Conservation (phyloP, 2,329 filamentous ascomycete genomes). For the Calonectria multiphialidica region DNA sequence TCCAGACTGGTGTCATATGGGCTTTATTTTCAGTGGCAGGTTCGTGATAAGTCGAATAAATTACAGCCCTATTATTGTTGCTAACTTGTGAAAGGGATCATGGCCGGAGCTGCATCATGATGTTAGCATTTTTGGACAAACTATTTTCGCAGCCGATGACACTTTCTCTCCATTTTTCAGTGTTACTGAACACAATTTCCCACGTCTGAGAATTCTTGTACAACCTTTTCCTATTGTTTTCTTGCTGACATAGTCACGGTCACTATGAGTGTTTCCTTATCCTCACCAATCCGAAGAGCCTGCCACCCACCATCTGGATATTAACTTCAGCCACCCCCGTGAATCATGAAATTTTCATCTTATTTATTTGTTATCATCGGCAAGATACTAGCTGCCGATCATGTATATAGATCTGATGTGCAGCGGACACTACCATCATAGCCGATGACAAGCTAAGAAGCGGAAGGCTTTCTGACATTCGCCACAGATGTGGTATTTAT, state of each 20-base stretch:
- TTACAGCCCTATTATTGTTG: background rate
- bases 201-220: background rate
- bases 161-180: no score
- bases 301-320: background rate
- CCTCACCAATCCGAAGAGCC: background rate
- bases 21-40: slow-evolving; percentile 21
- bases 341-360: background rate
- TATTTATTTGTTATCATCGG: background rate
- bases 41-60: background rate
- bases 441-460: background rate
- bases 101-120: slow-evolving; percentile 33
- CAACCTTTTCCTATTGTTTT: background rate
- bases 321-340: background rate
- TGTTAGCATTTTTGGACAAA: background rate
- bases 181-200: background rate
- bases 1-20: slow-evolving; percentile 25
- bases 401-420: background rate
- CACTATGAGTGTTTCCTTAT: no score
- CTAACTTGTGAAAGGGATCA: slow-evolving; percentile 21
- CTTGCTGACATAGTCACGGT: background rate
- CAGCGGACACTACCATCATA: background rate
- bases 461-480: background rate
- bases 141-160: background rate
- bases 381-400: background rate
- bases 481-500: no score